Evolutionary conservation across 2,329 filamentous ascomycete genomes (phyloP), one percentile per base, ranked within the genome.

Genomic region (Alternaria tenuissima): DNA sequence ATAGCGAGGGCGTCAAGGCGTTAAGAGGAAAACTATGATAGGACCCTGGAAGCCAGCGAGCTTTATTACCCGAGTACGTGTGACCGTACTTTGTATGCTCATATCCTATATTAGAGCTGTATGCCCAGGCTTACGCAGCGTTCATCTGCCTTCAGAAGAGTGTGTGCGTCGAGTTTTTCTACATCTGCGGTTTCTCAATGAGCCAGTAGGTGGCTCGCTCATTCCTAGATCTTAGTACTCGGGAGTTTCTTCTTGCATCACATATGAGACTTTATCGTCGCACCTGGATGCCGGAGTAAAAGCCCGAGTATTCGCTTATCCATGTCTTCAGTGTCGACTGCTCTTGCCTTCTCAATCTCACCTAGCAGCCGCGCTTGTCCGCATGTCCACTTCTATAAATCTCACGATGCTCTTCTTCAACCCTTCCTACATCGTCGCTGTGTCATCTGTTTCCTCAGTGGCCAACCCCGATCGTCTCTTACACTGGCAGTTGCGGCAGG

Each of bases 1-100:
- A 73, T 73, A 72, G 72, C 70, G 65, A 65, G 39, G 70, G 71
- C 63, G 71, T 69, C 70, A 9, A 44, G 28, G 46, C 16, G 53
- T 34, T 54, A 12, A 6, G 32, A 24, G 11, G 8, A 4, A 3
- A 7, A 28, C 14, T 9, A 16, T 12, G 32, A 36, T 6, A 36
- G 12, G 32, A 16, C 14, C 11, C 14, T 16, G 32, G 4, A 7
- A 36, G 32, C 14, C 32, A 14, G 12, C 12, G 7, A 9, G 24
- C 20, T 24, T 34, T 7, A 28, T 18, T 14, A 42, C 16, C 20
- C 18, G 2, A 5, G 36, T 22, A 3, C 12, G 28, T 24, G 14
- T 20, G 9, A 34, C 26, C n/a, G 30, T 11, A 30, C 28, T 30
- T 30, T 30, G 11, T 30, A 11, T 32, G 20, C 20, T 44, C 24